phyloP scores from a whole-genome alignment of 345 rosid species.

The Limnanthes douglasii region DNA sequence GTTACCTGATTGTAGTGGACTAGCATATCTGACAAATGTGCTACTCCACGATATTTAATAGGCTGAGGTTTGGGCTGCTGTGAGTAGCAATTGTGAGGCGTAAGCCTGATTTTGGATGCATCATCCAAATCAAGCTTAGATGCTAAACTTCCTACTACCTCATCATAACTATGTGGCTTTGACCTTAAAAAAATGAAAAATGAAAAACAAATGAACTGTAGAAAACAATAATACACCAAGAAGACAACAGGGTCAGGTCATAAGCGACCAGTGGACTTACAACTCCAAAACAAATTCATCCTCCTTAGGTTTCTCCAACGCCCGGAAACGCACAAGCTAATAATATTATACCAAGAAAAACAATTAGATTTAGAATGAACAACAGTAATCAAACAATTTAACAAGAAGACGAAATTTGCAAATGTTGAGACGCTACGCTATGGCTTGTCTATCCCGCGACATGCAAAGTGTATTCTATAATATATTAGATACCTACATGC shows the following conservation, averaged over 20 bases:
- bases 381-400: too few species aligned
- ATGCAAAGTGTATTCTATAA: too few species aligned
- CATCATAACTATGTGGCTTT: slow-evolving; percentile 73
- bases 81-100: slow-evolving; percentile 97
- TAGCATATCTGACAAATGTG: slow-evolving; percentile 84
- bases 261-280: too few species aligned
- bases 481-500: too few species aligned
- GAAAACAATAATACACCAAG: slow-evolving; percentile 1
- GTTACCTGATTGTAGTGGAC: slow-evolving; percentile 85
- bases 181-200: slow-evolving; percentile 41
- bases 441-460: too few species aligned
- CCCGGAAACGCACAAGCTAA: slow-evolving; percentile 78
- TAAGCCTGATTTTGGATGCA: slow-evolving; percentile 81
- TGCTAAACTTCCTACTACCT: slow-evolving; percentile 83
- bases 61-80: slow-evolving; percentile 98
- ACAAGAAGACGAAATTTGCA: too few species aligned
- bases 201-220: slow-evolving; percentile 9
- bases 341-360: slow-evolving; percentile 11
- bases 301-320: slow-evolving; percentile 80
- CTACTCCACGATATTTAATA: slow-evolving; percentile 76
- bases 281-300: slow-evolving; percentile 78
- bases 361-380: too few species aligned
- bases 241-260: slow-evolving; percentile 7
- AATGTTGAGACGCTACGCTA: too few species aligned
- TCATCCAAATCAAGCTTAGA: slow-evolving; percentile 70